Evolutionary conservation across 139 green algal species (phyloP).

Genomic region (Zygnema circumcarinatum): DNA sequence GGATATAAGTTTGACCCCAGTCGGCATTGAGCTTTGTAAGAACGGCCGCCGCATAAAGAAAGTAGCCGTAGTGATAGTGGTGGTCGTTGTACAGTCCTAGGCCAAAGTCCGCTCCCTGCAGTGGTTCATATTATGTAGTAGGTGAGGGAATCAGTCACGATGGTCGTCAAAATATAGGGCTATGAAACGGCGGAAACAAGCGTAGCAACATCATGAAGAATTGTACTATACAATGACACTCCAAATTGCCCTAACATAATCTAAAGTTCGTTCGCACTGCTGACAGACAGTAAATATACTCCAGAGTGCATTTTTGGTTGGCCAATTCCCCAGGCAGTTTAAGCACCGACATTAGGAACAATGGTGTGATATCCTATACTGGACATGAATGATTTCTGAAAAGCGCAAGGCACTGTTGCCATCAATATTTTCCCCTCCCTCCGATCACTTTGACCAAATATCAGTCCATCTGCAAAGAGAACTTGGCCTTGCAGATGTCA

Average conservation of each 20-base stretch:
- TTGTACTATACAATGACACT: not conserved
- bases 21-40: constrained; percentile 42
- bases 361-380: too few relatives aligned
- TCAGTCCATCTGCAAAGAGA: not conserved
- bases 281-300: too few relatives aligned
- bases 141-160: too few relatives aligned
- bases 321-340: too few relatives aligned
- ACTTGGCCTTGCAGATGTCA: not conserved
- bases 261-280: not conserved
- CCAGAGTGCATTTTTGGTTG: too few relatives aligned
- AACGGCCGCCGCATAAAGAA: constrained; percentile 61
- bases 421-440: not conserved
- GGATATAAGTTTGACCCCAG: constrained; percentile 24
- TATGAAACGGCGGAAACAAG: not conserved
- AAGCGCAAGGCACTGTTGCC: too few relatives aligned
- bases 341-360: too few relatives aligned
- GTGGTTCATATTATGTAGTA: too few relatives aligned
- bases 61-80: constrained; percentile 67
- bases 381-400: too few relatives aligned
- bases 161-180: too few relatives aligned
- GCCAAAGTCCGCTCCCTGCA: constrained; percentile 48
- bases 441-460: not conserved
- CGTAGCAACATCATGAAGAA: not conserved
- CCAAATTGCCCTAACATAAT: not conserved
- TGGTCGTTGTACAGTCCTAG: constrained; percentile 68